These are phyloP conservation scores for Botrytis medusae DNA, from an alignment of 2,329 filamentous ascomycete species.

Conservation along the genomic window DNA sequence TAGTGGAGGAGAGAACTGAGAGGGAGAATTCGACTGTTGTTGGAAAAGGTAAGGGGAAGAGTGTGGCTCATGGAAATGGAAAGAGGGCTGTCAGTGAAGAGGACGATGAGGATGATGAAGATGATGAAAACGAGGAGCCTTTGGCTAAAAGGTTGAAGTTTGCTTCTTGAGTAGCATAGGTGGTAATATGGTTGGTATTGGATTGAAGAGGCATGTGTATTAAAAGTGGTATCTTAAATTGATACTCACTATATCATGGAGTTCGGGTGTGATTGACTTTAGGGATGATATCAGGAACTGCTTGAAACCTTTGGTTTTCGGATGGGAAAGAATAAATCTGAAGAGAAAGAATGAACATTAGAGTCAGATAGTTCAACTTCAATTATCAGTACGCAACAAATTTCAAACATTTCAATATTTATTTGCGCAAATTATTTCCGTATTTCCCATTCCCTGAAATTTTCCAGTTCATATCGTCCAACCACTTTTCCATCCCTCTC, in stretches of 20 bases:
- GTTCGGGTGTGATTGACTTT: neutral
- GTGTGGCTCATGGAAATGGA: neutral
- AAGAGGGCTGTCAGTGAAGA: neutral
- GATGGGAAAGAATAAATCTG: neutral
- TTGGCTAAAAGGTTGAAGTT: conserved; percentile 33
- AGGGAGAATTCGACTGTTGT: conserved; percentile 17
- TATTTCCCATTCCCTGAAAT: neutral
- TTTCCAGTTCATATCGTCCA: neutral
- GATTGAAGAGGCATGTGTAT: neutral
- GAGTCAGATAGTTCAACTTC: neutral
- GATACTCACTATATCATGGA: neutral
- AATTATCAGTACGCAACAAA: neutral
- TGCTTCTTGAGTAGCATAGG: neutral
- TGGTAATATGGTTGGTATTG: neutral
- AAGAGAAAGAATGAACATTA: neutral
- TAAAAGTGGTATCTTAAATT: neutral
- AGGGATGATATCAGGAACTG: conserved; percentile 14
- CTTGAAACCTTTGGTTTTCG: neutral
- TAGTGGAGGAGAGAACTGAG: conserved; percentile 27
- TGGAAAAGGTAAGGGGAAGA: conserved; percentile 12
- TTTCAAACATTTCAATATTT: neutral
- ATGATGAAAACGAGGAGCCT: conserved; percentile 24
- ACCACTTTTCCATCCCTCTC: neutral
- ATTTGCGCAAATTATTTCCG: neutral
- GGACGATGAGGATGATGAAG: conserved; percentile 25